phyloP scores from a whole-genome alignment of 768 basidiomycete genomes.

The Hortiboletus campestris region DNA sequence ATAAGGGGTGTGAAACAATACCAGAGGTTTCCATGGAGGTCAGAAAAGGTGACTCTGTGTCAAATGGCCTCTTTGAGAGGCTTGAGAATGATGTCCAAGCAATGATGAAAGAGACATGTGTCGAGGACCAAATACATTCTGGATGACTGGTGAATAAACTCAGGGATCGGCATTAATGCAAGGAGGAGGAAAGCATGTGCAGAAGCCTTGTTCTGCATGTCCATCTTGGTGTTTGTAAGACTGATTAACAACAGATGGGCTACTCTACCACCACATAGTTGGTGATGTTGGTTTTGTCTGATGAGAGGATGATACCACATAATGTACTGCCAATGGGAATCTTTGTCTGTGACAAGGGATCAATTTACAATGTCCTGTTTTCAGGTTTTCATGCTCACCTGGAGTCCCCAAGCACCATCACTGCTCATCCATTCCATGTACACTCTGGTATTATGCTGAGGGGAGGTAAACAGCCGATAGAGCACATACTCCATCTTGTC shows the following conservation, averaged over 20 bases:
- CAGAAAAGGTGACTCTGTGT: background rate
- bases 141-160: background rate
- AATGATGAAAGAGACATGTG: background rate
- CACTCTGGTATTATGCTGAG: too few species aligned
- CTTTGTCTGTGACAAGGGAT: too few species aligned
- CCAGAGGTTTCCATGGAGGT: background rate
- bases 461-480: too few species aligned
- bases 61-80: background rate
- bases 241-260: conserved; percentile 14
- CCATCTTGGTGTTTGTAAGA: conserved; percentile 15
- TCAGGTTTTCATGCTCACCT: too few species aligned
- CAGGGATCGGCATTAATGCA: background rate
- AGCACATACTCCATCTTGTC: too few species aligned
- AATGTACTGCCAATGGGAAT: too few species aligned
- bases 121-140: background rate
- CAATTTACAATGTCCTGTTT: too few species aligned
- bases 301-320: background rate
- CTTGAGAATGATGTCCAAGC: background rate
- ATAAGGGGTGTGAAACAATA: background rate
- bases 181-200: background rate
- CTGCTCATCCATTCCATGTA: too few species aligned
- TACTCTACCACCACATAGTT: conserved; percentile 12
- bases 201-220: background rate
- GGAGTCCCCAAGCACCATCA: too few species aligned
- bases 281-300: conserved; percentile 6